Base-by-base conservation (phyloP, 2,329 filamentous ascomycete genomes). In the Neopestalotiopsis sp. region DNA sequence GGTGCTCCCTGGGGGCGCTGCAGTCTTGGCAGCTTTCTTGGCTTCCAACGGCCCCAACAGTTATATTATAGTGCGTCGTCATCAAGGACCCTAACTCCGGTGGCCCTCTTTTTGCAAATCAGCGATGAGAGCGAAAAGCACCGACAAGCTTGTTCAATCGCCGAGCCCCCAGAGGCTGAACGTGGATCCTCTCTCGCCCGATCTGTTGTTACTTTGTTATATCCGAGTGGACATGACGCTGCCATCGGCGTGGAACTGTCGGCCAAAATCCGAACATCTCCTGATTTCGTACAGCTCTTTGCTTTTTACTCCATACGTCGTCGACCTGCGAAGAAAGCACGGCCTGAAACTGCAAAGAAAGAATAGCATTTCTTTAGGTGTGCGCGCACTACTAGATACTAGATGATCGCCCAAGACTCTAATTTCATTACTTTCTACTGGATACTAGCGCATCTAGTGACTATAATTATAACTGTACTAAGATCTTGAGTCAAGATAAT, bases 1-100 rank as follows among this genome's bases (percentile, higher is more conserved):
- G 24, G 24, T 28, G 24, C 24, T 28, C 3, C 24, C 24, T 28
- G 24, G 24, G 59, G 32, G 59, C 30, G 14, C 32, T 61, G 32
- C 59, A 61, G 59, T 30, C 59, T 61, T 61, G 59, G 59, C 59
- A 61, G 45, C n/a, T 52, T 52, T 52, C n/a, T 52, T 52, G 45
- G 45, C 45, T 52, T 34, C 32, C 59, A 61, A 61, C 59, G 28
- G 59, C 59, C 34, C 40, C 59, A 30, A 34, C 59, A 61, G 59
- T 61, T 61, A 61, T 30, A 61, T 61, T 61, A 17, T 12, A 5
- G 30, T 34, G 32, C 59, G 59, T 61, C 59, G 59, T 61, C 59
- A 61, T 42, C 17, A 4, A 5, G 14, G 24, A 28, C 24, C 59
- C 32, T 38, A 61, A n/a, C 28, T 61, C 59, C 59, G 30, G 24